These are phyloP conservation scores for Bimuria novae-zelandiae DNA, from an alignment of 2,329 filamentous ascomycete genomes.

Conservation along the genomic window DNA sequence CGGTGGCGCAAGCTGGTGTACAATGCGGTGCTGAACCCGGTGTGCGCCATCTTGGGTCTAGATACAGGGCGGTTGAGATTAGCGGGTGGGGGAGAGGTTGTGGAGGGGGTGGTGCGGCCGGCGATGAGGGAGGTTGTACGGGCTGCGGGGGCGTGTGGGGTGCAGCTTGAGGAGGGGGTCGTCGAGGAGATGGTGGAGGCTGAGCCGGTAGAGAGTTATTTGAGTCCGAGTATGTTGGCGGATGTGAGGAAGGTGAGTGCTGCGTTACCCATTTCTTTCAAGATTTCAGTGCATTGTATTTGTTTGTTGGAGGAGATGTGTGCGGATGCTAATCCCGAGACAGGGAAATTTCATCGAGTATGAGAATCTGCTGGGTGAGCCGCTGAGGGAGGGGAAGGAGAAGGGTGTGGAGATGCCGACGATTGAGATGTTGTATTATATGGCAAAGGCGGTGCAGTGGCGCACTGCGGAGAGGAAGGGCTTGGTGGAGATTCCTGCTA, in stretches of 20 bases:
- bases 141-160: conserved; percentile 51
- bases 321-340: neutral
- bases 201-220: conserved; percentile 56
- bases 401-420: conserved; percentile 57
- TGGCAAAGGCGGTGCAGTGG: conserved; percentile 56
- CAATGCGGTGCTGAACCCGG: conserved; percentile 58
- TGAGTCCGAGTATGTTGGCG: conserved; percentile 60
- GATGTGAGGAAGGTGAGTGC: conserved; percentile 55
- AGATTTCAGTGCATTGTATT: neutral
- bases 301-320: neutral
- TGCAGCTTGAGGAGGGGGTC: conserved; percentile 50
- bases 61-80: conserved; percentile 58
- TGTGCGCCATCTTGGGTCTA: conserved; percentile 57
- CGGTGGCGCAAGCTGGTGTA: conserved; percentile 60
- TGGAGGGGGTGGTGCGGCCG: conserved; percentile 57
- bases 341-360: conserved; percentile 61
- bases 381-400: conserved; percentile 56
- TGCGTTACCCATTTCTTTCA: neutral
- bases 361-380: conserved; percentile 62
- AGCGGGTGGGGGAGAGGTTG: conserved; percentile 47
- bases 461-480: conserved; percentile 53
- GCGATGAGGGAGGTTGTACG: conserved; percentile 59
- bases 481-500: conserved; percentile 36
- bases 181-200: conserved; percentile 53
- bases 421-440: conserved; percentile 54